Evolutionary conservation across 1,284 basidiomycete species (phyloP).

Genomic region (Moesziomyces parantarcticus): DNA sequence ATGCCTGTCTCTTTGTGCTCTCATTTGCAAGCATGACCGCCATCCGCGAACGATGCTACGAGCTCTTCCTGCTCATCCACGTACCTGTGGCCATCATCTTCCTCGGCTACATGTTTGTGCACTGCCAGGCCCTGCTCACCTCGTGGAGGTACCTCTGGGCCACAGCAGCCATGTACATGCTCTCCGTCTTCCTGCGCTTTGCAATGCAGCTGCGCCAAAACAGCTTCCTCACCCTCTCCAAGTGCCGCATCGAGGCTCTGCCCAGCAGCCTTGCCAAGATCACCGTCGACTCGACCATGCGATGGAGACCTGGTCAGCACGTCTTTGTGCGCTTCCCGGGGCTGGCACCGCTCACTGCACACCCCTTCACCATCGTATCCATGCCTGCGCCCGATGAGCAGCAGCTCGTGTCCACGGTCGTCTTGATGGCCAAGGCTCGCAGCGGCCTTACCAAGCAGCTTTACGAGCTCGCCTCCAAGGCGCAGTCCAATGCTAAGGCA

Average conservation of each 20-base stretch:
- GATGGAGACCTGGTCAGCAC: slow-evolving; percentile 62
- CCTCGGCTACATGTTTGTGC: slow-evolving; percentile 56
- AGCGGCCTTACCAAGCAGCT: slow-evolving; percentile 43
- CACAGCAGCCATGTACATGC: slow-evolving; percentile 44
- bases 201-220: slow-evolving; percentile 27
- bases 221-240: slow-evolving; percentile 36
- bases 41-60: slow-evolving; percentile 58
- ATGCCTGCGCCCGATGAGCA: slow-evolving; percentile 40
- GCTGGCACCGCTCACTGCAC: slow-evolving; percentile 42
- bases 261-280: slow-evolving; percentile 40
- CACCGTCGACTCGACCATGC: slow-evolving; percentile 46
- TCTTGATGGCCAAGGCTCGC: slow-evolving; percentile 48
- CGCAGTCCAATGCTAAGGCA: not conserved
- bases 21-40: slow-evolving; percentile 50
- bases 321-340: slow-evolving; percentile 61
- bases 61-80: slow-evolving; percentile 63
- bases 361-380: slow-evolving; percentile 63
- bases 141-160: slow-evolving; percentile 53
- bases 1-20: slow-evolving; percentile 51
- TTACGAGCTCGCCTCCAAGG: slow-evolving; percentile 9
- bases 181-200: slow-evolving; percentile 44
- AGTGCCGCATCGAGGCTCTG: slow-evolving; percentile 34
- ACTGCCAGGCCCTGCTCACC: slow-evolving; percentile 47
- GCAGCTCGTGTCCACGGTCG: slow-evolving; percentile 38
- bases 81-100: slow-evolving; percentile 52